Base-by-base conservation (phyloP, 2,329 filamentous ascomycete genomes). In the Scopulariopsis brevicaulis region DNA sequence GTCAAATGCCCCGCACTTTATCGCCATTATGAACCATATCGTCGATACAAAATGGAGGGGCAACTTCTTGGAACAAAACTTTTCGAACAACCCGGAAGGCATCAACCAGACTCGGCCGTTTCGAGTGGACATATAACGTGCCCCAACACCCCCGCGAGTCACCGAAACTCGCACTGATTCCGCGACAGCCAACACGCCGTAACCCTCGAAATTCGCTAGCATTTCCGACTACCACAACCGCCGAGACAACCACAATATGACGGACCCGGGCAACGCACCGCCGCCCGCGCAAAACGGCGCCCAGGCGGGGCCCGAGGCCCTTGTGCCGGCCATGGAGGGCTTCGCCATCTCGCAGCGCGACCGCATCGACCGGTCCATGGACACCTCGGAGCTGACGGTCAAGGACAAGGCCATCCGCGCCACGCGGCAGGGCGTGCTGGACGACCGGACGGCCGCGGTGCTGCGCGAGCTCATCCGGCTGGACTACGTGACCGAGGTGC, bases 381-480 rank as follows among this genome's bases (percentile, higher is more conserved):
- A 58, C 22, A 54, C 56, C 12, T 58, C 56, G 3, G 76, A 80
- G 59, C 74, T 73, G 40, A 78, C 80, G 57, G 83, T 85, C 60
- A 90, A 89, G 71, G 92, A 96, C 72, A 95, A 94, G 77, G 86
- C 89, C 58, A 93, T 99, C 70, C 85, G 94, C 60, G 93, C 94
- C 56, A 99, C 94, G 15, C 90, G 84, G 64, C 94, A 99, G 70
- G 90, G 96, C 71, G 94, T 99, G 54, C 77, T 99, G 61, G 94
- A 99, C 73, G 90, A 91, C 62, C 82, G 91, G 57, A 99, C 94
- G 15, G 87, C 92, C 64, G 96, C 96, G 90, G 92, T 99, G 61
- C 77, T 99, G 57, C 78, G 96, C 63, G 90, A 96, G 74, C 90
- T 99, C 81, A 93, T 97, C 76, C 96, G 97, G 71, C 85, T 90